Evolutionary conservation across 345 rosid genomes (phyloP).

Genomic region (Linum lewisii): DNA sequence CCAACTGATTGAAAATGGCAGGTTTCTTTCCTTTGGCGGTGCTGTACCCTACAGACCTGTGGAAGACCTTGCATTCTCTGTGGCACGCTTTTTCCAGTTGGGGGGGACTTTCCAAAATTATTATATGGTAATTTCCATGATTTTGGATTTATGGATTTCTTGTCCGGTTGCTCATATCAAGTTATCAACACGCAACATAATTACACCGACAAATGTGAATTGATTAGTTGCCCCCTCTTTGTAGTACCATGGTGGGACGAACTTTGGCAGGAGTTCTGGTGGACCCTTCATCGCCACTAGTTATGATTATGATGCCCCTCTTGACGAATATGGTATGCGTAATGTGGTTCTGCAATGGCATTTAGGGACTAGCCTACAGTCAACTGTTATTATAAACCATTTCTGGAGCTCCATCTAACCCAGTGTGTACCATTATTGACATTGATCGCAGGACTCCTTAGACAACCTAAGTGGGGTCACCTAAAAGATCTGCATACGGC

Average conservation of each 20-base stretch:
- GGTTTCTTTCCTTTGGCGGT: slow-evolving; percentile 78
- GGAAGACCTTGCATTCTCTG: slow-evolving; percentile 88
- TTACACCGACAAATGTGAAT: slow-evolving; percentile 3
- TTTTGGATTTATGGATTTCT: background rate
- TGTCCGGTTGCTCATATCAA: background rate
- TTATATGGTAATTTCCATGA: slow-evolving; percentile 54
- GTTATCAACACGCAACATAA: too few species aligned
- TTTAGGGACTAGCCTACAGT: background rate
- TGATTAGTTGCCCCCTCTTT: slow-evolving; percentile 14
- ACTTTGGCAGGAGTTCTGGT: slow-evolving; percentile 68
- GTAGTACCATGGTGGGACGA: slow-evolving; percentile 96
- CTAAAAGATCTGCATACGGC: slow-evolving; percentile 81
- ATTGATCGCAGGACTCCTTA: slow-evolving; percentile 46
- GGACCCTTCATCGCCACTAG: slow-evolving; percentile 93
- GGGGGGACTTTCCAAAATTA: slow-evolving; percentile 98
- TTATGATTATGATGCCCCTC: slow-evolving; percentile 95
- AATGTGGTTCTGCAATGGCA: background rate
- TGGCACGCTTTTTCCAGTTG: slow-evolving; percentile 80
- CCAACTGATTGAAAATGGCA: slow-evolving; percentile 13
- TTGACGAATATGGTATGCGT: slow-evolving; percentile 81
- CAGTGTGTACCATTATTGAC: slow-evolving; percentile 2
- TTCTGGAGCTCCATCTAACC: background rate
- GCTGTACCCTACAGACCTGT: slow-evolving; percentile 81
- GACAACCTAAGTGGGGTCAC: slow-evolving; percentile 98
- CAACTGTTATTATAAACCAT: background rate